Conservation (phyloP, 495 filamentous ascomycete genomes). For the Aspergillus haitiensis region DNA sequence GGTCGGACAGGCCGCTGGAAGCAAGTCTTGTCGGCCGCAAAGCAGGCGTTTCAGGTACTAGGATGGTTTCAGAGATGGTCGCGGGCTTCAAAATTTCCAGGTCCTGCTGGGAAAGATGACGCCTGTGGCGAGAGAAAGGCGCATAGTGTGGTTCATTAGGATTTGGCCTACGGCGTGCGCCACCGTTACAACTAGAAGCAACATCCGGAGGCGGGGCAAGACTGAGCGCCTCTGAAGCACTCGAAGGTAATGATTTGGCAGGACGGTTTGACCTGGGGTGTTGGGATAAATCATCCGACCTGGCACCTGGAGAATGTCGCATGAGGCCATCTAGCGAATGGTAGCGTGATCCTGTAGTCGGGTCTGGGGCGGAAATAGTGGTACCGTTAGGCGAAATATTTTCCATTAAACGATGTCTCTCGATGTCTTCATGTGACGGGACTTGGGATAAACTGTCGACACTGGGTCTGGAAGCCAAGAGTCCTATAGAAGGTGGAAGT, state of each 20-base stretch:
- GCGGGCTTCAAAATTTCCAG: slow-evolving; percentile 21
- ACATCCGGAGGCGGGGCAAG: slow-evolving; percentile 65
- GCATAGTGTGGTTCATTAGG: slow-evolving; percentile 35
- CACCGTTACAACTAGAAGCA: slow-evolving; percentile 29
- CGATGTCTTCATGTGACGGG: not conserved
- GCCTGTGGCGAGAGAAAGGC: slow-evolving; percentile 35
- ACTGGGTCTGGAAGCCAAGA: slow-evolving; percentile 45
- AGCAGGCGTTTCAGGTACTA: slow-evolving; percentile 22
- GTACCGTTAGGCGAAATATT: slow-evolving; percentile 24
- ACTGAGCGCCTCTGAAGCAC: slow-evolving; percentile 30
- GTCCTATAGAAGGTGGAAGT: slow-evolving; percentile 63
- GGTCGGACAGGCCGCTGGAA: slow-evolving; percentile 45
- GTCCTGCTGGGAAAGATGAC: slow-evolving; percentile 43
- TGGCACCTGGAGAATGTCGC: slow-evolving; percentile 18
- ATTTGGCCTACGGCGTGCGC: slow-evolving; percentile 41
- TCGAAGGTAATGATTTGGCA: slow-evolving; percentile 15
- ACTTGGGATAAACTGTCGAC: slow-evolving; percentile 9
- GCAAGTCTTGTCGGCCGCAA: slow-evolving; percentile 9
- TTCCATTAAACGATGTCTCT: slow-evolving; percentile 11
- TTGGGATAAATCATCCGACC: slow-evolving; percentile 17
- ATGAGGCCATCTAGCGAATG: slow-evolving; percentile 7
- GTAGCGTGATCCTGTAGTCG: slow-evolving; percentile 8
- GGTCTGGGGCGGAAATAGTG: slow-evolving; percentile 26
- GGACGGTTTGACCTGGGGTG: slow-evolving; percentile 12
- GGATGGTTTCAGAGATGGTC: slow-evolving; percentile 35